A percentile compares a stretch with the other conserved stretches of the same genome.
Conservation (phyloP, 192 early-diverging fungal species). For the Chytriomyces hyalinus region DNA sequence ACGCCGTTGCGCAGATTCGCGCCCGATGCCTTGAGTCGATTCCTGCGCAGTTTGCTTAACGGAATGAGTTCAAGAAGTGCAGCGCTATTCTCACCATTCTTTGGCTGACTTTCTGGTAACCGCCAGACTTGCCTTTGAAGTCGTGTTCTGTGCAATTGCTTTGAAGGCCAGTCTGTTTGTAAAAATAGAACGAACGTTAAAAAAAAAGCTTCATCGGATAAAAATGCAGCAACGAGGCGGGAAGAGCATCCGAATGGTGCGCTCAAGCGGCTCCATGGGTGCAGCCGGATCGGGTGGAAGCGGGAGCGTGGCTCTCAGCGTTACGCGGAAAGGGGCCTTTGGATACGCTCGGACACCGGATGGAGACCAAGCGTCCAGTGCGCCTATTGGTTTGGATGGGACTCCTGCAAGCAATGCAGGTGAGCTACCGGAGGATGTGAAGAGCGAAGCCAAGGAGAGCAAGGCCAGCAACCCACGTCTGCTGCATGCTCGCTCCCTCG, state of each 20-base stretch:
- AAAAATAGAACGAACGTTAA: too few species aligned
- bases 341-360: background rate
- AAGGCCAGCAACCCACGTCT: background rate
- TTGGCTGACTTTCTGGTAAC: too few species aligned
- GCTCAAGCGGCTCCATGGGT: background rate
- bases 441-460: background rate
- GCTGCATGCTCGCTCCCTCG: background rate
- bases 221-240: background rate
- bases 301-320: slow-evolving; percentile 1
- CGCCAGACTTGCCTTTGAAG: too few species aligned
- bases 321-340: slow-evolving; percentile 9
- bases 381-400: background rate
- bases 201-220: too few species aligned
- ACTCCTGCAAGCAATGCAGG: background rate
- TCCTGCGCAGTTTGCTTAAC: too few species aligned
- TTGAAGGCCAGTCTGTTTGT: too few species aligned
- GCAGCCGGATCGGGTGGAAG: background rate
- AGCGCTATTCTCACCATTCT: too few species aligned
- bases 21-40: background rate
- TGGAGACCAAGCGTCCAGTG: too few species aligned
- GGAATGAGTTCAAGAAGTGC: too few species aligned
- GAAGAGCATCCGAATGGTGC: background rate
- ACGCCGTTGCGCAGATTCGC: background rate
- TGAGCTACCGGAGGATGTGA: background rate
- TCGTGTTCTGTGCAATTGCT: too few species aligned